Conservation (phyloP, 768 basidiomycete species). For the Daedaleopsis nitida region DNA sequence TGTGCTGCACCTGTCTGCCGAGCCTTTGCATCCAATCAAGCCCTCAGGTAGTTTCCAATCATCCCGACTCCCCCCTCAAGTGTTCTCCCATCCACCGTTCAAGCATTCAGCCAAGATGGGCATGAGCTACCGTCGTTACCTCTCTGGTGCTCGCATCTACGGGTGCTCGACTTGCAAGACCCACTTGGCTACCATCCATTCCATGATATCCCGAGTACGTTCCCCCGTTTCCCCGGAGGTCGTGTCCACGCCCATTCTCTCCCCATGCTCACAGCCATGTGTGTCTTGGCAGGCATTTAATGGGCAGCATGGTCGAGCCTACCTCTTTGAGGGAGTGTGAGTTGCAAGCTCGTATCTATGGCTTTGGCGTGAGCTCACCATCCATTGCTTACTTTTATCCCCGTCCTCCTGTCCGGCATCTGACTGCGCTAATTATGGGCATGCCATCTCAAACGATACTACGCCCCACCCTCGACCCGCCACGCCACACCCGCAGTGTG, state of each 20-base stretch:
- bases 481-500: slow-evolving; percentile 54
- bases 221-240: neutral
- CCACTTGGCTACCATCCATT: slow-evolving; percentile 88
- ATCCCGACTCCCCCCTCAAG: neutral
- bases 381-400: neutral
- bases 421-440: slow-evolving; percentile 17
- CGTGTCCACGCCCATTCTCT: neutral
- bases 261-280: slow-evolving; percentile 4
- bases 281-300: slow-evolving; percentile 77
- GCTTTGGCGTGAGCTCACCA: slow-evolving; percentile 7
- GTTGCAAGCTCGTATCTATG: slow-evolving; percentile 31
- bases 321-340: slow-evolving; percentile 93
- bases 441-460: slow-evolving; percentile 3
- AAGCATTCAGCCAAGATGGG: slow-evolving; percentile 57
- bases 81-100: neutral
- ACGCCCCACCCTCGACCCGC: too few species aligned
- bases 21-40: neutral
- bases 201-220: slow-evolving; percentile 86
- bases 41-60: neutral
- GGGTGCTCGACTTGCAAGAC: slow-evolving; percentile 87
- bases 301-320: slow-evolving; percentile 94
- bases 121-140: slow-evolving; percentile 87
- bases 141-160: slow-evolving; percentile 82
- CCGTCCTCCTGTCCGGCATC: slow-evolving; percentile 17
- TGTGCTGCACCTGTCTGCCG: neutral